A percentile compares a stretch with the other conserved stretches of the same genome.
These are phyloP conservation scores for Protomyces inundatus DNA, from an alignment of 1,139 yeast genomes.

Conservation along the genomic window DNA sequence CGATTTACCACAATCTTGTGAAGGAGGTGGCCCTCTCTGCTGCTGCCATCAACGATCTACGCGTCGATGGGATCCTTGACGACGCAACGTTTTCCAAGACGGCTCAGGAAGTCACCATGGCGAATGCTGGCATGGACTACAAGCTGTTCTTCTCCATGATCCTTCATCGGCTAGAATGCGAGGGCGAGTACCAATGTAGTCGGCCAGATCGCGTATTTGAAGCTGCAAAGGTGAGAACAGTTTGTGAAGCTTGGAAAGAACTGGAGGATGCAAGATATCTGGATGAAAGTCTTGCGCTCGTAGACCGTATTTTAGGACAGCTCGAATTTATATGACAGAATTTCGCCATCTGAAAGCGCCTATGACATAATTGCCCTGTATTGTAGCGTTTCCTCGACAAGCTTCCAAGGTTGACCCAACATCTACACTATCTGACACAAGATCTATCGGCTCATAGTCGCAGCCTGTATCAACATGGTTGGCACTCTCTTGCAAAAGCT, in stretches of 20 bases:
- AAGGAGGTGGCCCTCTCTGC: conserved; percentile 10
- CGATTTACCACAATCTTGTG: conserved; percentile 9
- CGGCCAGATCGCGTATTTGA: conserved; percentile 11
- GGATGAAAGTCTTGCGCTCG: not conserved
- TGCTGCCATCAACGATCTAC: conserved; percentile 6
- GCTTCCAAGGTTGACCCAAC: not conserved
- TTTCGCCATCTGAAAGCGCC: not conserved
- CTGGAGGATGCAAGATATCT: conserved; percentile 1
- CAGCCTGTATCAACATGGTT: not conserved
- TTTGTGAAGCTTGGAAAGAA: conserved; percentile 4
- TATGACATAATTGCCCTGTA: not conserved
- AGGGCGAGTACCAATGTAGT: not conserved
- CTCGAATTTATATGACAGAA: not conserved
- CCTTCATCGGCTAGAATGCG: not conserved
- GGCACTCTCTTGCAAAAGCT: conserved; percentile 1
- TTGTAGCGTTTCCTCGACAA: too few relatives aligned
- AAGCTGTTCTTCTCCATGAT: conserved; percentile 4
- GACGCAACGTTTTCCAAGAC: conserved; percentile 3
- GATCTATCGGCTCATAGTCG: not conserved
- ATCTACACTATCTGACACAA: not conserved
- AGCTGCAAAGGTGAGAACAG: not conserved
- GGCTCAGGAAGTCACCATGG: conserved; percentile 15
- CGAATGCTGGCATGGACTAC: conserved; percentile 23
- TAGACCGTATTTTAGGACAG: not conserved
- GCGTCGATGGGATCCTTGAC: conserved; percentile 9